Conservation (phyloP, 225 moss, liverwort and hornwort species). For the Physcomitrium patens region DNA sequence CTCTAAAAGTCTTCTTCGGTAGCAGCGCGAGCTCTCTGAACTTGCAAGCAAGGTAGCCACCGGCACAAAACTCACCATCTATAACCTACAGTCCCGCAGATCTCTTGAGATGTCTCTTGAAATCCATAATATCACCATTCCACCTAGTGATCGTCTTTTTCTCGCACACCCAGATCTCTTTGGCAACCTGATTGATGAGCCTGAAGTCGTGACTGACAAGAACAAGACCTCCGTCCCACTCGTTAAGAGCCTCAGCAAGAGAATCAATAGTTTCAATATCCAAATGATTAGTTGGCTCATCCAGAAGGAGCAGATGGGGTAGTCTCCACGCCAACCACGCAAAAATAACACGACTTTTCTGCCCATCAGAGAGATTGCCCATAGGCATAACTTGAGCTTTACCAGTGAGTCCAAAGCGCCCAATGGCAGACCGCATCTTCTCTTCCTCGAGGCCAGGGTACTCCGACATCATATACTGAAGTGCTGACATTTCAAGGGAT, state of each 20-base stretch:
- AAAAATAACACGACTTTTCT: constrained; percentile 80
- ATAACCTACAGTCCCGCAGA: constrained; percentile 69
- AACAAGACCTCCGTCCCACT: constrained; percentile 88
- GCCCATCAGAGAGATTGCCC: constrained; percentile 86
- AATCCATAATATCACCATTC: constrained; percentile 91
- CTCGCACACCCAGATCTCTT: constrained; percentile 92
- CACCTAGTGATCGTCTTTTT: constrained; percentile 74
- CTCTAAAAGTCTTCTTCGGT: background rate
- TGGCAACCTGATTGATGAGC: constrained; percentile 86
- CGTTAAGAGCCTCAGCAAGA: constrained; percentile 81
- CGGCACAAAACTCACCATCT: background rate
- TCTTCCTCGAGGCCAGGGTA: constrained; percentile 85
- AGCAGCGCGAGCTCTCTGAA: constrained; percentile 1
- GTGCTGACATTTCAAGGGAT: constrained; percentile 63
- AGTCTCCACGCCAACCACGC: constrained; percentile 88
- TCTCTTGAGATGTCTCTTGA: constrained; percentile 85
- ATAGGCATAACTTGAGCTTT: constrained; percentile 89
- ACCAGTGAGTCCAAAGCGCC: constrained; percentile 74
- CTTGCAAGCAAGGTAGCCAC: background rate
- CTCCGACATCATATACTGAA: constrained; percentile 77
- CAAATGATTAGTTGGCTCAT: constrained; percentile 85
- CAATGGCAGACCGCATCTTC: constrained; percentile 86
- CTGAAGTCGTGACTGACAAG: constrained; percentile 88
- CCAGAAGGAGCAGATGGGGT: constrained; percentile 71
- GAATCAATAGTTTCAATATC: constrained; percentile 87